A percentile compares a stretch with the other conserved stretches of the same genome.
Evolutionary conservation across 2,329 filamentous ascomycete genomes (phyloP).

Genomic region (Epichloe hybrida): DNA sequence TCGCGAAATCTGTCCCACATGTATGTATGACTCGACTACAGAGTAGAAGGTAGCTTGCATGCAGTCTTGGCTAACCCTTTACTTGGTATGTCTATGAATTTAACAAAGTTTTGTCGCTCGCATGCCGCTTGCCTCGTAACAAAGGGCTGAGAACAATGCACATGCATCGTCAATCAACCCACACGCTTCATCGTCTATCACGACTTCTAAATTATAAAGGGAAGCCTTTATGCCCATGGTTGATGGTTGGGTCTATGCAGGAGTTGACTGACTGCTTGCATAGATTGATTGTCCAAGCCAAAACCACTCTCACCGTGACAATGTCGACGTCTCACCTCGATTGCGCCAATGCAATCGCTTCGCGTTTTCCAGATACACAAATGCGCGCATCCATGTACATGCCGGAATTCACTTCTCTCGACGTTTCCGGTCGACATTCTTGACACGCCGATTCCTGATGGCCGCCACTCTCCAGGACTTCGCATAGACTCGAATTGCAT

Average conservation of each 20-base stretch:
- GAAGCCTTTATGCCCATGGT: not conserved
- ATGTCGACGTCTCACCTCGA: not conserved
- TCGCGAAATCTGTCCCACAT: no score
- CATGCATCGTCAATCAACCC: not conserved
- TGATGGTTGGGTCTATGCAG: not conserved
- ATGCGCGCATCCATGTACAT: not conserved
- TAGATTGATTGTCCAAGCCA: not conserved
- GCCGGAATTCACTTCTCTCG: conserved; percentile 2
- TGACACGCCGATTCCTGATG: conserved; percentile 38
- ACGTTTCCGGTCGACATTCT: conserved; percentile 31
- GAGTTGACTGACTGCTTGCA: not conserved
- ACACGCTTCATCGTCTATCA: not conserved
- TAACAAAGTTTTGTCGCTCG: not conserved
- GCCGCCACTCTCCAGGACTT: conserved; percentile 49
- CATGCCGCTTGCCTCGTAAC: not conserved
- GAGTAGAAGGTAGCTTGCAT: no score
- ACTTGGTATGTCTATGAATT: not conserved
- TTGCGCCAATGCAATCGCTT: no score
- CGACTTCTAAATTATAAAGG: not conserved
- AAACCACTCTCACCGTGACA: not conserved
- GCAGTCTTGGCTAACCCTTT: not conserved
- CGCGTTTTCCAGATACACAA: no score
- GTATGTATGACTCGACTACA: no score
- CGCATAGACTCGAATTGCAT: conserved; percentile 45
- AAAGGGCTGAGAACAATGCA: no score